Percentiles rank a stretch among this genome's conserved stretches.
phyloP scores from a whole-genome alignment of 78 protist species.

The Chrysochromulina tobinii region DNA sequence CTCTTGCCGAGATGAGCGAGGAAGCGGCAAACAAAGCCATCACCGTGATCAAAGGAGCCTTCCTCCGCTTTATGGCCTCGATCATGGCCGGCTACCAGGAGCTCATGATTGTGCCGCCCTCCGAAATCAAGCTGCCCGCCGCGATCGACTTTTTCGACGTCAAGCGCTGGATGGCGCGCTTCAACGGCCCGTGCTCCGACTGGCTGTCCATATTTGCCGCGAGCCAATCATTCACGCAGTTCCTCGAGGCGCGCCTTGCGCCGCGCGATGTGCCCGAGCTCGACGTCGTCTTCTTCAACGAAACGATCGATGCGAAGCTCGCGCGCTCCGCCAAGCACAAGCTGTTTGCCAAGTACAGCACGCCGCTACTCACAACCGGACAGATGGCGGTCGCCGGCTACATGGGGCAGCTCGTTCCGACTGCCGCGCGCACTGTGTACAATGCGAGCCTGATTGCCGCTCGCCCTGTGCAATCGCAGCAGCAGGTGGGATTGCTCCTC shows the following conservation, averaged over 20 bases:
- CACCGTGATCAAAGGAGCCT: background rate
- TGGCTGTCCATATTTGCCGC: background rate
- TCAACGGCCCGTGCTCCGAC: background rate
- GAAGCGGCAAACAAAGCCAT: background rate
- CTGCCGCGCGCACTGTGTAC: background rate
- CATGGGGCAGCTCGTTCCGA: background rate
- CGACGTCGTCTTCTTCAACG: constrained; percentile 10
- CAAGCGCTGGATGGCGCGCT: background rate
- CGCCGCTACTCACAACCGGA: background rate
- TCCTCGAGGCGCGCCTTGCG: background rate
- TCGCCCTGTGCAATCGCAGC: background rate
- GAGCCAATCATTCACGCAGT: background rate
- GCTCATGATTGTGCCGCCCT: background rate
- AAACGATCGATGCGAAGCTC: background rate
- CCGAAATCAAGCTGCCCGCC: background rate
- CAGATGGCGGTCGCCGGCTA: background rate
- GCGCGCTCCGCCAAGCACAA: background rate
- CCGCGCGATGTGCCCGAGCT: background rate
- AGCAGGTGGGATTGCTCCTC: background rate
- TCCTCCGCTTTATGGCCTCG: constrained; percentile 7
- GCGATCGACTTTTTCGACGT: constrained; percentile 11
- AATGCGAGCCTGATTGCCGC: background rate
- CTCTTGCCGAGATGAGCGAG: background rate
- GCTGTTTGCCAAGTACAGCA: background rate
- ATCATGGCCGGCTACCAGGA: background rate